These are phyloP conservation scores for Suillus alpinus DNA, from an alignment of 768 basidiomycete genomes.

Conservation along the genomic window DNA sequence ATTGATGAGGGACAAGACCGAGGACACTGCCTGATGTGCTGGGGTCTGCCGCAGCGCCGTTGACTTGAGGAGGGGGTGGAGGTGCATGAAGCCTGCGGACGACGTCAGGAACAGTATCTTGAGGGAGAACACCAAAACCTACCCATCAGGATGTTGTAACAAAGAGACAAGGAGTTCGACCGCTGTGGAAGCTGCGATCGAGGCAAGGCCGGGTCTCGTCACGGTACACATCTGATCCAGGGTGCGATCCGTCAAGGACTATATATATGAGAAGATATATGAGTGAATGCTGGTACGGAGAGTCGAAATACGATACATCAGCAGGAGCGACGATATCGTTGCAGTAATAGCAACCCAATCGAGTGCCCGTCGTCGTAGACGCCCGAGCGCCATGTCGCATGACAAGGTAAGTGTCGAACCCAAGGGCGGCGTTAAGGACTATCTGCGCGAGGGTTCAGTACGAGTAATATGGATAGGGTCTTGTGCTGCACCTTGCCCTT, in stretches of 20 bases:
- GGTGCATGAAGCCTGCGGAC: slow-evolving; percentile 58
- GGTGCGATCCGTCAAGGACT: slow-evolving; percentile 82
- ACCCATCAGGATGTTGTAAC: slow-evolving; percentile 90
- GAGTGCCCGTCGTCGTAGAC: slow-evolving; percentile 27
- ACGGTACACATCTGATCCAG: slow-evolving; percentile 99
- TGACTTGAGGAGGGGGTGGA: slow-evolving; percentile 53
- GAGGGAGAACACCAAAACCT: slow-evolving; percentile 13
- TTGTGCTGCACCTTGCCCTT: slow-evolving; percentile 69
- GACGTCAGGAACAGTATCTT: not conserved
- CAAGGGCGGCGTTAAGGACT: slow-evolving; percentile 90
- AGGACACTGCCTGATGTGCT: slow-evolving; percentile 52
- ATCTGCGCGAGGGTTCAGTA: slow-evolving; percentile 45
- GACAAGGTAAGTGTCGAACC: slow-evolving; percentile 94
- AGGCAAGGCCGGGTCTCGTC: slow-evolving; percentile 89
- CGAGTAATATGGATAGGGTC: not conserved
- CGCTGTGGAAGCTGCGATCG: slow-evolving; percentile 87
- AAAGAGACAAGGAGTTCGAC: slow-evolving; percentile 90
- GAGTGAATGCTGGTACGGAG: not conserved
- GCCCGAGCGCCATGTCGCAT: slow-evolving; percentile 89
- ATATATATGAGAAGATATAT: slow-evolving; percentile 13
- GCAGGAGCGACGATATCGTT: slow-evolving; percentile 97
- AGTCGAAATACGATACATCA: slow-evolving; percentile 59
- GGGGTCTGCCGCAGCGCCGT: slow-evolving; percentile 26
- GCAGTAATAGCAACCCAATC: slow-evolving; percentile 95
- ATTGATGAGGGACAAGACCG: slow-evolving; percentile 90